Evolutionary conservation across 768 basidiomycete genomes (phyloP), one percentile per base, ranked within the genome.

Genomic region (Scleroderma citrinum): DNA sequence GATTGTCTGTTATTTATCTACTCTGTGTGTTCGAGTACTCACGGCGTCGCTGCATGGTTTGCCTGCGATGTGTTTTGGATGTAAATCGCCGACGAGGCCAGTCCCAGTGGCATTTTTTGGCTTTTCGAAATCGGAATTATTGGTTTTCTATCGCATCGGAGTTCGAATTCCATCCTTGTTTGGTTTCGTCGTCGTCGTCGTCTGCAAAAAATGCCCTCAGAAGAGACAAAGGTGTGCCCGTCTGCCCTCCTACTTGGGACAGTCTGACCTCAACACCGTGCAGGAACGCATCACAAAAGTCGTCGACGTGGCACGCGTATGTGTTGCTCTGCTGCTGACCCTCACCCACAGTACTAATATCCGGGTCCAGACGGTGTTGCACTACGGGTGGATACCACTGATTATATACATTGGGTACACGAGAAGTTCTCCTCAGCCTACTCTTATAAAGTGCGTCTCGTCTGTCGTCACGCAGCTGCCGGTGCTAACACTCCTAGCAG

Each of bases 391-490:
- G 92, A 92, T 98, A 61, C 95, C 95, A 29, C 72, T 94, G 64
- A 91, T 98, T 62, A 94, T 98, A 61, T 96, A 93, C 68, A 78
- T 96, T 62, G 95, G 94, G 31, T 96, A 89, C 73, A 89, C 87
- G 46, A 76, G 87, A 58, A 93, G 91, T 63, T 91, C 87, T 63
- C 94, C 94, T 26, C 91, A 93, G 59, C 94, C 94, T 17, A 92
- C 92, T 34, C 73, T 97, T 61, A 95, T 95, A 70, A 94, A 96
- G 93, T 95, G 47, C 59, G 90, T 80, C n/a, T 5, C 16, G n/a
- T 35, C 30, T 46, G 11, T 17, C 32, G 19, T 40, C 36, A 34
- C 30, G 8, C 46, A 23, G 8, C 8, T 8, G 26, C 8, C 26
- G 26, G 8, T 29, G 8, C 26, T 29, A 29, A 29, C 26, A 29